These are phyloP conservation scores for Eleusine coracana DNA, from an alignment of 176 grass and related monocot species.

Conservation along the genomic window DNA sequence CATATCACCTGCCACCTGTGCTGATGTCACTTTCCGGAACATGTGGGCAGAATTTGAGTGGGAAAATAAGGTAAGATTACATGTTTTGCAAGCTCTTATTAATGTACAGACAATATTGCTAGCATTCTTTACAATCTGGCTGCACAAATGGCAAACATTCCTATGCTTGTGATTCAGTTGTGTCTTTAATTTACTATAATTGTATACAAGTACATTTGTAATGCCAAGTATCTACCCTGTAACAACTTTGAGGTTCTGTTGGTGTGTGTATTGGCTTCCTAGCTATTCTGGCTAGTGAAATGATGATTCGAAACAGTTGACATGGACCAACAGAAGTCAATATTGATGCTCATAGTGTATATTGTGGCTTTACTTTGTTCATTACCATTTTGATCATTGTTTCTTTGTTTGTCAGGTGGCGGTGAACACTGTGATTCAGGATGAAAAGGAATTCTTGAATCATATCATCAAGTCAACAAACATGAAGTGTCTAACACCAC, in stretches of 20 bases:
- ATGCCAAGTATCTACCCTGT: neutral
- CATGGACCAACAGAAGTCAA: neutral
- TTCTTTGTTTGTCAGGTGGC: constrained; percentile 59
- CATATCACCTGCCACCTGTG: constrained; percentile 65
- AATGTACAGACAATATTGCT: neutral
- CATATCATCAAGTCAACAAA: constrained; percentile 92
- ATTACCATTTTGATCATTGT: neutral
- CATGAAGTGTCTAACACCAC: constrained; percentile 87
- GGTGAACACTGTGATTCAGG: constrained; percentile 75
- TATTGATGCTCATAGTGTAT: neutral
- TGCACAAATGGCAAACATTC: neutral
- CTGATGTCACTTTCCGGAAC: constrained; percentile 71
- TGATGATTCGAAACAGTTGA: constrained; percentile 2
- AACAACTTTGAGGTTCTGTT: neutral
- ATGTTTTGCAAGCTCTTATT: neutral
- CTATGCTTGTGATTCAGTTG: neutral
- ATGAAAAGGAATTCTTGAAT: constrained; percentile 78
- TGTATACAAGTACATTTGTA: neutral
- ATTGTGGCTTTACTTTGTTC: neutral
- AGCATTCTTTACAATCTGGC: neutral
- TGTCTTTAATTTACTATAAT: neutral
- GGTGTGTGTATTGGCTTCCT: neutral
- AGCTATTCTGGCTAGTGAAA: neutral
- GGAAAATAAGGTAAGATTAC: constrained; percentile 62
- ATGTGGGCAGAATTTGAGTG: constrained; percentile 86